A percentile compares a stretch with the other conserved stretches of the same genome.
phyloP scores from a whole-genome alignment of 2,329 filamentous ascomycete species.

The Monascus ruber region DNA sequence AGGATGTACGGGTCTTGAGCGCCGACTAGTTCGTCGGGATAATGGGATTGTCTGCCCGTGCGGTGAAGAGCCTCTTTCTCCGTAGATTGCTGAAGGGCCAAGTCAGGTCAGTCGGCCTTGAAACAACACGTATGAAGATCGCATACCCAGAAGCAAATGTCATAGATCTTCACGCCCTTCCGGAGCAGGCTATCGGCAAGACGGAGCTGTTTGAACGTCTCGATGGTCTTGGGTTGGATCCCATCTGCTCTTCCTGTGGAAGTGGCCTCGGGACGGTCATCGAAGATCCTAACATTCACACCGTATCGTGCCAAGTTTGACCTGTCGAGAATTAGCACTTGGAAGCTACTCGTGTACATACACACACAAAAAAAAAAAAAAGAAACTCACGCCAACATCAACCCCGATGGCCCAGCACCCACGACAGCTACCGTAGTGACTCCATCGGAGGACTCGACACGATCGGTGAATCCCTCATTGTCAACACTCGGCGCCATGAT shows the following conservation, averaged over 20 bases:
- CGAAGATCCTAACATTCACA: conserved; percentile 53
- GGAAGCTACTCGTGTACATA: too few relatives aligned
- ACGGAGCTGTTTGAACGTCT: conserved; percentile 62
- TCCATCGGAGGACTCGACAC: conserved; percentile 5
- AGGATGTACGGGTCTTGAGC: conserved; percentile 44
- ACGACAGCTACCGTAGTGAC: conserved; percentile 24
- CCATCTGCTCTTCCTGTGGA: conserved; percentile 59
- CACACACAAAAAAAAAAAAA: conserved; percentile 8
- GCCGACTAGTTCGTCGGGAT: conserved; percentile 43
- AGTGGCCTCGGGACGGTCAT: conserved; percentile 58
- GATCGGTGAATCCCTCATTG: conserved; percentile 14
- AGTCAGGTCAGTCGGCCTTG: too few relatives aligned
- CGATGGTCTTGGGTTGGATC: conserved; percentile 66
- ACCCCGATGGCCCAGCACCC: conserved; percentile 34
- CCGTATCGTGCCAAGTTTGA: conserved; percentile 53
- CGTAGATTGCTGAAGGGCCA: conserved; percentile 21
- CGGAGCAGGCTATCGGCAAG: conserved; percentile 58
- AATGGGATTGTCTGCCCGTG: conserved; percentile 56
- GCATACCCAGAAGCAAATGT: conserved; percentile 62
- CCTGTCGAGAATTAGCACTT: conserved; percentile 20
- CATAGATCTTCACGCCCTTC: conserved; percentile 58
- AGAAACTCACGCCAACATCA: conserved; percentile 30
- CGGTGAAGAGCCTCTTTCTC: conserved; percentile 44
- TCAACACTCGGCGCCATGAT: conserved; percentile 19
- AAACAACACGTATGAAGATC: too few relatives aligned